Base-by-base conservation (phyloP, 768 basidiomycete species). In the Candolleomyces eurysporus region DNA sequence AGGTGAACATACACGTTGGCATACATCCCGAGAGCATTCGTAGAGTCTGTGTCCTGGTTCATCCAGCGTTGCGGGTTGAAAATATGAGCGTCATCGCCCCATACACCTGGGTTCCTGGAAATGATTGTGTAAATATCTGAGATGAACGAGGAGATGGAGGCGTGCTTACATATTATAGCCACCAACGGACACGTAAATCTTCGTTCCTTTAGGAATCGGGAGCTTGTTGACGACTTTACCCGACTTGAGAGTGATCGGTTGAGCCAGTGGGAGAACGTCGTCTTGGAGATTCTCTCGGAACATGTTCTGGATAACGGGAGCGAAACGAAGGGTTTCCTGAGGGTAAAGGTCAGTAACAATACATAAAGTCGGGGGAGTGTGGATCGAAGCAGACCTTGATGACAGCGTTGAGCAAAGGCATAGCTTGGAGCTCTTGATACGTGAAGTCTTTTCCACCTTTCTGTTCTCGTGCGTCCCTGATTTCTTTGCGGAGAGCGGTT, bases 11-110 rank as follows among this genome's bases (percentile, higher is more conserved):
- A 48, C 46, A 53, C 13, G 31, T 53, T 53, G 1, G 52, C 52
- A 30, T 53, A 53, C 52, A 53, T 32, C 31, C 52, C 52, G n/a
- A 53, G 52, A 17, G 52, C n/a, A 53, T 53, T 53, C 30, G 14
- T 11, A 22, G 7, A 21, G 11, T 31, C 52, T 16, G 11, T 8
- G 1, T 39, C 32, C 13, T 53, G 30, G 10, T 53, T 53, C 31
- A 36, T 14, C 52, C 52, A 53, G 10, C 52, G 11, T 16, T 36
- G 52, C 7, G 52, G 52, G 52, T 53, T 53, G 30, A 31, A 53
- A 30, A 17, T 39, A 10, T 53, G 52, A n/a, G 52, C 52, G n/a
- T 53, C 52, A 17, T 8, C 21, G 21, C 52, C 52, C 52, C 52
- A 53, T 9, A 53, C 30, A 7, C 30, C 19, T 17, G 52, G 30